Evolutionary conservation across 2,329 filamentous ascomycete genomes (phyloP).

Genomic region (Penicillium fuscoglaucum): DNA sequence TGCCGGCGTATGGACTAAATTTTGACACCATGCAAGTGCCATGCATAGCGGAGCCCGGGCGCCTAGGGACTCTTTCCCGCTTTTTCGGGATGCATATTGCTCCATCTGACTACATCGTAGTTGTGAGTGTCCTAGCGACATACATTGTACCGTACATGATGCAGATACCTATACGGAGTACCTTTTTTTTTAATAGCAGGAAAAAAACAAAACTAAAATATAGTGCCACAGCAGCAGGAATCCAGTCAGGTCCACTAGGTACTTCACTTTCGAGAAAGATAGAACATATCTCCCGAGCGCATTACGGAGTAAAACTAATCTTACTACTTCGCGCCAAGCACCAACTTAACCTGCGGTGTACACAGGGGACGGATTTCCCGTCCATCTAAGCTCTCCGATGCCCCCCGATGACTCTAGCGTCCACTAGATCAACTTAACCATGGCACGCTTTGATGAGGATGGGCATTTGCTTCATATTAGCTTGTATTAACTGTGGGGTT

Average conservation of each 20-base stretch:
- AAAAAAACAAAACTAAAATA: not conserved
- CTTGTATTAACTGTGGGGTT: slow-evolving; percentile 14
- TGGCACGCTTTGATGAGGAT: slow-evolving; percentile 30
- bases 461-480: slow-evolving; percentile 13
- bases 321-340: slow-evolving; percentile 8
- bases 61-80: not conserved
- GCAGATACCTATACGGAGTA: not conserved
- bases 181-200: not conserved
- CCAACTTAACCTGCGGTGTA: slow-evolving; percentile 21
- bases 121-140: not conserved
- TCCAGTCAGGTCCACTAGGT: not conserved
- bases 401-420: slow-evolving; percentile 21
- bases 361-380: slow-evolving; percentile 14
- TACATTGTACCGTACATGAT: not conserved
- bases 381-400: slow-evolving; percentile 22
- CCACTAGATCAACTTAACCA: slow-evolving; percentile 25
- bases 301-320: not conserved
- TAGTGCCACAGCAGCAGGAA: not conserved
- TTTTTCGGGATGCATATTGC: slow-evolving; percentile 8
- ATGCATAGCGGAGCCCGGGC: slow-evolving; percentile 9
- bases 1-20: not conserved
- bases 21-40: slow-evolving; percentile 20
- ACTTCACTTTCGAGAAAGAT: not conserved
- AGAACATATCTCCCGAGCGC: not conserved
- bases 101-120: not conserved